Evolutionary conservation across 805 yeast species (phyloP), one percentile per base, ranked within the genome.

Genomic region (Blastobotrys chiropterorum): DNA sequence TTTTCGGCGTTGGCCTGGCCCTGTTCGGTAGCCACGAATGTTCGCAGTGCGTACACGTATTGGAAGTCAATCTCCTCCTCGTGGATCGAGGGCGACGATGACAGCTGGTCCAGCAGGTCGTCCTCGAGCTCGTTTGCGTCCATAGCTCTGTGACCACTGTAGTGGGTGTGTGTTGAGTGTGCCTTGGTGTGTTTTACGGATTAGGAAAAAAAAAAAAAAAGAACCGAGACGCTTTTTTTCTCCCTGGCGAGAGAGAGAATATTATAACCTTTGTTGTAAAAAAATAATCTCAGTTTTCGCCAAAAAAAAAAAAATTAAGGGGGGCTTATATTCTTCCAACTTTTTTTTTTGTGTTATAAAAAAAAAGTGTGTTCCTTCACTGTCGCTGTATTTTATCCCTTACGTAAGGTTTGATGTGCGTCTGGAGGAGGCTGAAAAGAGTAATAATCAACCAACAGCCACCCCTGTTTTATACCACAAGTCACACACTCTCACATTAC

Each of bases 21-120:
- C 3, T 92, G 90, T 63, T 90, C 97, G 3, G 96, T 95, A 1
- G 97, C 98, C 48, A 76, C 77, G 61, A 94, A 92, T 48, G 90
- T 90, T 60, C 85, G 88, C 31, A 90, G 70, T 0, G 97, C 97
- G 66, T 90, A 90, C 26, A 90, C 73, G 62, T 85, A 83, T 48
- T 78, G 85, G 4, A 95, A 95, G 64, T 87, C 90, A 51, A 90
- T 69, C 59, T 87, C 95, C 56, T 66, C 70, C 52, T 68, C 72
- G 46, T 58, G 56, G 46, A 67, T 68, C 15, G 86, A 79, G 15
- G 86, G 72, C 4, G 87, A 85, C n/a, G 89, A 86, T 42, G 86
- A 80, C 11, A 85, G 81, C 26, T 70, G 59, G 46, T 62, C 69
- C 19, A 44, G 26, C n/a, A 26, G 47, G 47, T 44, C 47, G 26